These are phyloP conservation scores for Cladosporium cucumerinum DNA, from an alignment of 2,329 filamentous ascomycete species.

Conservation along the genomic window DNA sequence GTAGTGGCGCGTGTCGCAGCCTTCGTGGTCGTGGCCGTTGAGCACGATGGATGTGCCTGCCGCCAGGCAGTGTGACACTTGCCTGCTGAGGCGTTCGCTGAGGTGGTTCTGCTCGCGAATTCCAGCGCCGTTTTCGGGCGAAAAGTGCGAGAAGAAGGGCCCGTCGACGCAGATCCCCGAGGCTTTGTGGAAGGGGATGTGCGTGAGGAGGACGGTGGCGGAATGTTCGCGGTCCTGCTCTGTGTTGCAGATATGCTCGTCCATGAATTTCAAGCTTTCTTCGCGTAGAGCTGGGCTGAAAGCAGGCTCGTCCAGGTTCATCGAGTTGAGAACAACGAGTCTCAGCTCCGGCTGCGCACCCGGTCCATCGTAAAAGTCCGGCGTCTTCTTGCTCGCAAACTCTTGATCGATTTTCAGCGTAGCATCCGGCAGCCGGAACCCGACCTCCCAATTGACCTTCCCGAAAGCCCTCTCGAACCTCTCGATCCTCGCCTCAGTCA, in stretches of 20 bases:
- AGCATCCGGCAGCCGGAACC: slow-evolving; percentile 51
- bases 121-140: slow-evolving; percentile 60
- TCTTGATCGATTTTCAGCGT: slow-evolving; percentile 16
- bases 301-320: slow-evolving; percentile 88
- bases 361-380: slow-evolving; percentile 10
- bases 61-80: slow-evolving; percentile 66
- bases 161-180: slow-evolving; percentile 78
- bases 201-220: slow-evolving; percentile 83
- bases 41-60: slow-evolving; percentile 76
- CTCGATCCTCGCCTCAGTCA: slow-evolving; percentile 69
- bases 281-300: slow-evolving; percentile 64
- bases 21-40: slow-evolving; percentile 92
- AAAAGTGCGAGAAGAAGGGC: slow-evolving; percentile 78
- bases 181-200: slow-evolving; percentile 85
- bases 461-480: slow-evolving; percentile 86
- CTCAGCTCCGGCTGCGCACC: slow-evolving; percentile 63
- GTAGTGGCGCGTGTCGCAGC: slow-evolving; percentile 61
- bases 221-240: slow-evolving; percentile 37
- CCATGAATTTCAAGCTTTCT: slow-evolving; percentile 74
- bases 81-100: slow-evolving; percentile 61
- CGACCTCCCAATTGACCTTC: slow-evolving; percentile 83
- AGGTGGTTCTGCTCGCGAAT: slow-evolving; percentile 91
- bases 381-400: not conserved
- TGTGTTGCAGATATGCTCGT: slow-evolving; percentile 38
- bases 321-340: slow-evolving; percentile 81